Conservation (phyloP, 768 basidiomycete genomes). For the Macrocybe gigantea region DNA sequence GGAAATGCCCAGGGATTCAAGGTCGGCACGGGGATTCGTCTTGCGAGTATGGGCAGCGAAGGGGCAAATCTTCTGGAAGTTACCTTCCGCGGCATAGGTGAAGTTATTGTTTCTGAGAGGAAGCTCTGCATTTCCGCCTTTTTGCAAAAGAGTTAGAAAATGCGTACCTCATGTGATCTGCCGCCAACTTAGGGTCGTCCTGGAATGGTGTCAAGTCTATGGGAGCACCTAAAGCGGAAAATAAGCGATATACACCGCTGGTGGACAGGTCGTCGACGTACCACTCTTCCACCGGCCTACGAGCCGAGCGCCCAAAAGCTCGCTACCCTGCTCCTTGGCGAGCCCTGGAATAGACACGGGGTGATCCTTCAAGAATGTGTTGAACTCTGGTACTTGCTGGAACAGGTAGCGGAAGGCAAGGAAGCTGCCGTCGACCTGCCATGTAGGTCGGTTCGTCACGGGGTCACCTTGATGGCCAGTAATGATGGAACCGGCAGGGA, state of each 20-base stretch:
- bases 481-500: slow-evolving; percentile 38
- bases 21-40: slow-evolving; percentile 39
- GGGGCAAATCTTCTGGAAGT: slow-evolving; percentile 34
- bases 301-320: slow-evolving; percentile 46
- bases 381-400: slow-evolving; percentile 48
- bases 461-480: slow-evolving; percentile 38
- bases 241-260: not conserved
- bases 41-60: slow-evolving; percentile 45
- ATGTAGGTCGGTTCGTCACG: slow-evolving; percentile 23
- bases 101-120: slow-evolving; percentile 35
- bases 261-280: slow-evolving; percentile 12
- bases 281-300: slow-evolving; percentile 54
- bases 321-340: slow-evolving; percentile 33
- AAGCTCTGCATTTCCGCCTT: slow-evolving; percentile 6
- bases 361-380: slow-evolving; percentile 36
- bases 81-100: slow-evolving; percentile 27
- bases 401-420: slow-evolving; percentile 45
- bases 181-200: slow-evolving; percentile 32
- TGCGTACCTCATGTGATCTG: slow-evolving; percentile 27
- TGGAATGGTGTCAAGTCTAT: slow-evolving; percentile 37
- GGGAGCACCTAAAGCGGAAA: slow-evolving; percentile 30
- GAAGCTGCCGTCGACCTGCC: slow-evolving; percentile 47
- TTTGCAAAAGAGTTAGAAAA: slow-evolving; percentile 5
- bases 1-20: slow-evolving; percentile 21
- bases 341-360: slow-evolving; percentile 30